phyloP scores from a whole-genome alignment of 768 basidiomycete species.

The Podaxis sp. region DNA sequence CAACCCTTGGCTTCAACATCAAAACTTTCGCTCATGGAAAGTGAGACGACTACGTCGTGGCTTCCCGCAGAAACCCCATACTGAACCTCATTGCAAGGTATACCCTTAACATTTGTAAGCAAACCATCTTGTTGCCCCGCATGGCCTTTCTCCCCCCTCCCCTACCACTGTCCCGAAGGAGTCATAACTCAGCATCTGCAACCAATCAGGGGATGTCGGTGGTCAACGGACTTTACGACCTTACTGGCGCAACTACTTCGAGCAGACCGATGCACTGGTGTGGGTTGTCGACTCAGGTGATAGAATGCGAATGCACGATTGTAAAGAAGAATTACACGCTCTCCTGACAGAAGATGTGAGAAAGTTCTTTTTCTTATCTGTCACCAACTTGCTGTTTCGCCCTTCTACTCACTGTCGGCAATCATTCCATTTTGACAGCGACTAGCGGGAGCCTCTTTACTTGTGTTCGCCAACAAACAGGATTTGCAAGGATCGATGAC shows the following conservation, averaged over 20 bases:
- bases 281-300: slow-evolving; percentile 99
- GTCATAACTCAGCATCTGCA: slow-evolving; percentile 17
- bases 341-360: slow-evolving; percentile 91
- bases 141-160: slow-evolving; percentile 3
- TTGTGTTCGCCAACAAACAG: slow-evolving; percentile 98
- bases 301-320: slow-evolving; percentile 86
- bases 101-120: slow-evolving; percentile 77
- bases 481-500: slow-evolving; percentile 89
- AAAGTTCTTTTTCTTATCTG: slow-evolving; percentile 12
- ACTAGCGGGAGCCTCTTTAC: slow-evolving; percentile 90
- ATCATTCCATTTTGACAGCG: slow-evolving; percentile 52
- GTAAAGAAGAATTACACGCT: slow-evolving; percentile 81
- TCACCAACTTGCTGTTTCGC: slow-evolving; percentile 12
- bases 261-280: slow-evolving; percentile 95
- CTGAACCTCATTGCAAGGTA: slow-evolving; percentile 44
- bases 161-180: slow-evolving; percentile 12
- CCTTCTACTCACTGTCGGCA: slow-evolving; percentile 15
- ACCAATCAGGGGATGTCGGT: slow-evolving; percentile 87
- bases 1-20: slow-evolving; percentile 98
- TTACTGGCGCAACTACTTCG: slow-evolving; percentile 99
- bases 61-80: slow-evolving; percentile 19
- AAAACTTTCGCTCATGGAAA: slow-evolving; percentile 91
- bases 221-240: slow-evolving; percentile 94
- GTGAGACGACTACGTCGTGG: slow-evolving; percentile 44
- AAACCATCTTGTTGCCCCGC: neutral